Base-by-base conservation (phyloP, 805 yeast genomes). In the Candida awuae region DNA sequence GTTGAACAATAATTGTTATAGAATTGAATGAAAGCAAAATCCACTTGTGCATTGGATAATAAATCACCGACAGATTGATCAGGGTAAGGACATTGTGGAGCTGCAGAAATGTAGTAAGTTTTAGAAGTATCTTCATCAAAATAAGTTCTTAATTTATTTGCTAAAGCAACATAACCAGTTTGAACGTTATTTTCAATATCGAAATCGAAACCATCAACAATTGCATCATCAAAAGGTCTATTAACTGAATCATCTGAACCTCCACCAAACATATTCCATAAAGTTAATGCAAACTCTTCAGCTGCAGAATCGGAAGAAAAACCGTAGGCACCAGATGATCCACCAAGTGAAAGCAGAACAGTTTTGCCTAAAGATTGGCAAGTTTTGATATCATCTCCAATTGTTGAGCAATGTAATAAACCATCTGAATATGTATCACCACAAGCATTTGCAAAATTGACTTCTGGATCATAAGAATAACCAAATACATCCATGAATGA, bases 1-100 rank as follows among this genome's bases (percentile, higher is more conserved):
- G 78, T 65, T 34, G 71, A 62, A 61, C 94, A 84, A 55, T 79
- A 70, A 63, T 87, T 87, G 73, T 87, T 87, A 71, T 86, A 87
- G 64, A 87, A 87, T 64, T 86, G 95, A 48, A 88, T 71, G 55
- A 84, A 85, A 4, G 85, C 82, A 58, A 77, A 85, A 61, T 87
- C 95, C 48, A 87, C 67, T 28, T 73, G 66, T 9, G 84, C 77
- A 60, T 70, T 34, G 25, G 57, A 54, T 34, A 71, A 51, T 27
- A 71, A 56, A 37, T 62, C 57, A 40, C 70, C 68, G 29, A 65
- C 56, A 34, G 61, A 57, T 10, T 74, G 79, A 63, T 87, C 96
- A 15, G 95, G 95, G 58, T 78, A 82, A 19, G 77, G 80, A 65
- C 96, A 88, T 65, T 86, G 95, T 16, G 96, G 96, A 46, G 96